A percentile compares a stretch with the other conserved stretches of the same genome.
phyloP scores from a whole-genome alignment of 2,329 filamentous ascomycete species.

The Diplodia mutila region DNA sequence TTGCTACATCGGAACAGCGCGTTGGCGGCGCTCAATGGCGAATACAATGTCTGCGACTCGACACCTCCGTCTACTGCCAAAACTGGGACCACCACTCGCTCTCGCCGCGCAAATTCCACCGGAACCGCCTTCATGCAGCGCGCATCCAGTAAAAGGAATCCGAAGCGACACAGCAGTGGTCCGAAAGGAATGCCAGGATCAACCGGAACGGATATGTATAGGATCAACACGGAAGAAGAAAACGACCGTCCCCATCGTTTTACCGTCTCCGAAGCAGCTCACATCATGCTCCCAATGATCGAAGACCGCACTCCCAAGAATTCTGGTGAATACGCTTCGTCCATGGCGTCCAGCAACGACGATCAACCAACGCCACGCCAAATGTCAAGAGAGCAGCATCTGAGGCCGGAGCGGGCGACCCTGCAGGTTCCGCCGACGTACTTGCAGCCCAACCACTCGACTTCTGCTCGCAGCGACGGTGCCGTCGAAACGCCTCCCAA shows the following conservation, averaged over 20 bases:
- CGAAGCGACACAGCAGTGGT: slow-evolving; percentile 18
- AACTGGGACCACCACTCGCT: slow-evolving; percentile 34
- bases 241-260: slow-evolving; percentile 1
- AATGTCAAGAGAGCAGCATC: not conserved
- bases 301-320: slow-evolving; percentile 20
- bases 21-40: slow-evolving; percentile 18
- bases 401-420: not conserved
- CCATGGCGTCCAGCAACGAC: slow-evolving; percentile 4
- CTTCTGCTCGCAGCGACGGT: not conserved
- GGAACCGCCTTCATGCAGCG: slow-evolving; percentile 34
- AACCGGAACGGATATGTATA: not conserved
- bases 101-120: slow-evolving; percentile 41
- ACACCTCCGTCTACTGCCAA: slow-evolving; percentile 6
- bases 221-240: slow-evolving; percentile 7
- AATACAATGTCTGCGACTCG: not conserved
- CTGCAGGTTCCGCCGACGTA: slow-evolving; percentile 7
- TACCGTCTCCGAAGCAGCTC: not conserved
- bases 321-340: slow-evolving; percentile 20
- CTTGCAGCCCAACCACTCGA: not conserved
- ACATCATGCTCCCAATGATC: slow-evolving; percentile 23
- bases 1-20: slow-evolving; percentile 18
- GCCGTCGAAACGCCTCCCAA: slow-evolving; percentile 28
- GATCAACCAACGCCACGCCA: slow-evolving; percentile 7
- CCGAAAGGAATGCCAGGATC: not conserved
- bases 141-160: slow-evolving; percentile 20